Conservation (phyloP, 805 yeast genomes). For the Jamesozyma hellenica region DNA sequence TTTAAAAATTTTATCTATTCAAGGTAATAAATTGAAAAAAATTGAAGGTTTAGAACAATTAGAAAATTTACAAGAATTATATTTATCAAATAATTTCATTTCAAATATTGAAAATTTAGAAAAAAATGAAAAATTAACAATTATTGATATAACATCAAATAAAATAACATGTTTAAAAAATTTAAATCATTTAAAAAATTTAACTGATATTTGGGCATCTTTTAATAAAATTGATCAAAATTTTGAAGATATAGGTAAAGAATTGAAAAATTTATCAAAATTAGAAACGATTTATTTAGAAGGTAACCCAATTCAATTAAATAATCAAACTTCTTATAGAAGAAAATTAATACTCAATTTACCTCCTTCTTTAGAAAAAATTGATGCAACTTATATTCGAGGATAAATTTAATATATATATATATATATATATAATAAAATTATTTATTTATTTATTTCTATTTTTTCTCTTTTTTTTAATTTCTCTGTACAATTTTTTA, state of each 20-base stretch:
- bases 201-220: constrained; percentile 93
- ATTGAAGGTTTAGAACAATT: constrained; percentile 74
- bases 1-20: constrained; percentile 73
- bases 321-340: constrained; percentile 72
- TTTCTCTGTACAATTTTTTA: not conserved
- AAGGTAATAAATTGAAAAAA: constrained; percentile 68
- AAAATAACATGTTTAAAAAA: constrained; percentile 51
- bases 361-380: constrained; percentile 56
- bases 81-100: constrained; percentile 78
- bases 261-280: constrained; percentile 50
- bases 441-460: no score
- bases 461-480: no score
- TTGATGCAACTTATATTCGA: constrained; percentile 76
- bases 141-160: constrained; percentile 77
- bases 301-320: constrained; percentile 75
- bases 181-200: constrained; percentile 49
- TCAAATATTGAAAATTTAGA: constrained; percentile 69
- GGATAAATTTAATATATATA: constrained; percentile 8
- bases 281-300: constrained; percentile 89
- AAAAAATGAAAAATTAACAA: constrained; percentile 51
- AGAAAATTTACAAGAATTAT: constrained; percentile 69
- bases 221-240: constrained; percentile 53
- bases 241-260: constrained; percentile 58
- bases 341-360: constrained; percentile 68
- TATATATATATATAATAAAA: constrained; percentile 1